Base-by-base conservation (phyloP, 148 eudicot species). In the Spergularia bocconei region DNA sequence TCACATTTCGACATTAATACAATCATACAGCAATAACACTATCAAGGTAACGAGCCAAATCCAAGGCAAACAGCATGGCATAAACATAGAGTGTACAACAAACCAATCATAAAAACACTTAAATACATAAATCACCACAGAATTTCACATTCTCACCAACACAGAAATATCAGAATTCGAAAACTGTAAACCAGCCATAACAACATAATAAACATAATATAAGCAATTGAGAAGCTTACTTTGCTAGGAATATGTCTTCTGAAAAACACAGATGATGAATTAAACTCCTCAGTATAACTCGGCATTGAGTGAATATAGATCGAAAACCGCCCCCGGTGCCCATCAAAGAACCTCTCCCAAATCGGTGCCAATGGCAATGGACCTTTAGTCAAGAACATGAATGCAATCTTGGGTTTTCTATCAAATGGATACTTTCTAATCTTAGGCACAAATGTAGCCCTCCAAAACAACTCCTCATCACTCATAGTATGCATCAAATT, bases 311-410 rank as follows among this genome's bases (percentile, higher is more conserved):
- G 98, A 79, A 91, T 70, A 79, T 91, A 94, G 57, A 94, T 85
- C 47, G 98, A 88, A 79, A 85, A 94, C 12, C 73, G 69, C 62
- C 82, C 87, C 19, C 87, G 85, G 36, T 91, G 82, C 57, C 98
- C 98, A 80, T 83, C 81, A 63, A 94, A 94, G 74, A 90, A 94
- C 86, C 90, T 91, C 85, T 90, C 97, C 98, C 98, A 94, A 52
- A 94, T 80, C 62, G 96, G 92, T 16, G 97, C 88, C 68, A 94
- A 79, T 4, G 97, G 98, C 88, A 94, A 86, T 36, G 97, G 98
- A 16, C 97, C 98, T 74, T 90, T 94, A 1, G 97, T 78, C 88
- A 94, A 88, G 87, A 94, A 94, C 98, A 94, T 91, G 75, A 94
- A 92, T 4, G 98, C 98, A 77, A 94, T 82, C 78, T 91, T 94